Evolutionary conservation across 305 asterid species (phyloP).

Genomic region (Salvia sclarea): DNA sequence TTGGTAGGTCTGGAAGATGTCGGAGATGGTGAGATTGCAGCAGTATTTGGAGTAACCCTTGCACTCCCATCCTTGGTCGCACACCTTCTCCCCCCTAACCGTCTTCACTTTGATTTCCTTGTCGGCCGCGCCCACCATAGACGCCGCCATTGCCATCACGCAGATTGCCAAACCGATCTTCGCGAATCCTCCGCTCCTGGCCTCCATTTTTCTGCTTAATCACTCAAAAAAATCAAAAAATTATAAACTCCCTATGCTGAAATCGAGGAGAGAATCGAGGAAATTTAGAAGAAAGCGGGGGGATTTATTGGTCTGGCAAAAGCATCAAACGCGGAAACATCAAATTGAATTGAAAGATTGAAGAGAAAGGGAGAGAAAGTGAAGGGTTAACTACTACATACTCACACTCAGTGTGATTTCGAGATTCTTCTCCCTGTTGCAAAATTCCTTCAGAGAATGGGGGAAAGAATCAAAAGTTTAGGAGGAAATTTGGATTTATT

Average conservation of each 20-base stretch:
- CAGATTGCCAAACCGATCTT: slow-evolving; percentile 32
- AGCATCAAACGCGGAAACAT: background rate
- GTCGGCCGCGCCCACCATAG: slow-evolving; percentile 26
- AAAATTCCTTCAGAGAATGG: background rate
- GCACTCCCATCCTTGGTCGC: slow-evolving; percentile 90
- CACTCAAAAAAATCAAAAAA: background rate
- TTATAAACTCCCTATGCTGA: background rate
- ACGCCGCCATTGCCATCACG: slow-evolving; percentile 32
- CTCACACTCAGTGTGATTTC: slow-evolving; percentile 12
- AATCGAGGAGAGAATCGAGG: background rate
- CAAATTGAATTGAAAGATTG: background rate
- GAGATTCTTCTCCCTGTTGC: background rate
- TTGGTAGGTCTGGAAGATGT: slow-evolving; percentile 66
- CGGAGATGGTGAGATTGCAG: slow-evolving; percentile 75
- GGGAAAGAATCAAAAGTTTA: slow-evolving; percentile 8
- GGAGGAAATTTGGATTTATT: slow-evolving; percentile 27
- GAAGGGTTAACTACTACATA: slow-evolving; percentile 23
- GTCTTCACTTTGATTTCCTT: slow-evolving; percentile 46
- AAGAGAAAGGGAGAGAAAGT: slow-evolving; percentile 22
- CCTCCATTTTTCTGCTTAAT: slow-evolving; percentile 32
- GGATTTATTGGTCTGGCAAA: background rate
- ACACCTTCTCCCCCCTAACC: slow-evolving; percentile 59
- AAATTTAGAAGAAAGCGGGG: background rate
- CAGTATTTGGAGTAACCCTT: slow-evolving; percentile 50
- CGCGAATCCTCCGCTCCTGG: slow-evolving; percentile 28